phyloP scores from a whole-genome alignment of 1,284 basidiomycete genomes.

The Xerocomus minutiporus region DNA sequence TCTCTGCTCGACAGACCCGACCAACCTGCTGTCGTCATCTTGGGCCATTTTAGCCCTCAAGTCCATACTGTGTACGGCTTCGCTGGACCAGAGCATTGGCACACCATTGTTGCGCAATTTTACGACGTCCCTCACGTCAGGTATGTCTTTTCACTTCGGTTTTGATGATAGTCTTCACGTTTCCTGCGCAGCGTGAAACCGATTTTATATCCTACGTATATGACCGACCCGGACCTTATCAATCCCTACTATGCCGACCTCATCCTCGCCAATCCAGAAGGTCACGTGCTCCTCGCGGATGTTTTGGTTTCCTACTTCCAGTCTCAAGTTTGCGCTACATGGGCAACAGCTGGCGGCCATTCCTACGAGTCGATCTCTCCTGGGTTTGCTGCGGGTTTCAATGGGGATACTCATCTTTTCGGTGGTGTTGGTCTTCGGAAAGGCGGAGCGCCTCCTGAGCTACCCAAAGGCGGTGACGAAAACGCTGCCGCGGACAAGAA shows the following conservation, averaged over 20 bases:
- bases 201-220: constrained; percentile 76
- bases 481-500: constrained; percentile 32
- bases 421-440: constrained; percentile 70
- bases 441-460: constrained; percentile 48
- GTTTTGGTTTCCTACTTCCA: constrained; percentile 85
- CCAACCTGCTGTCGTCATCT: constrained; percentile 82
- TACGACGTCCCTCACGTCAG: constrained; percentile 91
- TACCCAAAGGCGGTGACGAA: constrained; percentile 30
- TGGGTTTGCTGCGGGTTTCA: constrained; percentile 35
- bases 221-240: constrained; percentile 66
- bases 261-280: constrained; percentile 73
- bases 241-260: constrained; percentile 77
- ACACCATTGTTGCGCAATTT: constrained; percentile 86
- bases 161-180: neutral
- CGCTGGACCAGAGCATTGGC: constrained; percentile 82
- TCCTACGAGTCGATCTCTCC: constrained; percentile 56
- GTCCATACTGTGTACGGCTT: constrained; percentile 75
- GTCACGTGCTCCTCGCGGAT: constrained; percentile 83
- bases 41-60: constrained; percentile 90
- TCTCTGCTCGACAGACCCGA: constrained; percentile 85
- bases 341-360: constrained; percentile 70
- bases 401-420: constrained; percentile 52
- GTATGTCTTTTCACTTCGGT: constrained; percentile 31
- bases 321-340: constrained; percentile 79
- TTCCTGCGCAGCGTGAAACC: constrained; percentile 63